Evolutionary conservation across 495 filamentous ascomycete genomes (phyloP), one percentile per base, ranked within the genome.

Genomic region (Tuber melanosporum): DNA sequence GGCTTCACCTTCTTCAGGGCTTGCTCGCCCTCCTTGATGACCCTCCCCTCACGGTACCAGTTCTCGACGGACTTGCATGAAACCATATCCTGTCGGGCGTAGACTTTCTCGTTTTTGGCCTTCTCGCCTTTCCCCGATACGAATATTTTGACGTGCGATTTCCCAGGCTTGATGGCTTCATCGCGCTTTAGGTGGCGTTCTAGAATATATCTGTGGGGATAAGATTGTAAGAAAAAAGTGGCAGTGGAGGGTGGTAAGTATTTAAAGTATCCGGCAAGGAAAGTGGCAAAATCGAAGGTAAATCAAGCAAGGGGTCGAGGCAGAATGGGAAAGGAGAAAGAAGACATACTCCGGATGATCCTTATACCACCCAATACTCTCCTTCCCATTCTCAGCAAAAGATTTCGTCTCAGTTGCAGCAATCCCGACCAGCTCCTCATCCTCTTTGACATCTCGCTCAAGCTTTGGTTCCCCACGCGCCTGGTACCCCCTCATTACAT

Each of bases 1-100:
- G 95, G 92, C 15, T 94, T 93, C 0, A 97, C 95, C 49, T 87
- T 87, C 82, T 99, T 99, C 62, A 97, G 85, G 0, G 95, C 92
- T 47, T 90, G 85, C 76, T 91, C 89, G 36, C 93, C 93, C 0
- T 86, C 82, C 17, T 87, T 89, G 17, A 96, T 87, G 46, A 89
- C 90, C 2, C 94, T 90, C 39, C 95, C 95, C 88, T 98, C 96
- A 82, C 97, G 97, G 82, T 97, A 96, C 96, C 96, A 98, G 70
- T 92, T 96, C 81, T 99, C 95, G 22, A 91, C 91, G n/a, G 91
- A 94, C 81, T 95, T 92, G 83, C 96, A 97, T 76, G 89, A 85
- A 7, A 93, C 89, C 7, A 99, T 89, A 80, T 98, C 94, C 52
- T 88, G 88, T 47, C 94, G 91, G 15, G 87, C 87, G 84, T 90